Conservation (phyloP, 768 basidiomycete genomes). For the Leccinum ochraceum region DNA sequence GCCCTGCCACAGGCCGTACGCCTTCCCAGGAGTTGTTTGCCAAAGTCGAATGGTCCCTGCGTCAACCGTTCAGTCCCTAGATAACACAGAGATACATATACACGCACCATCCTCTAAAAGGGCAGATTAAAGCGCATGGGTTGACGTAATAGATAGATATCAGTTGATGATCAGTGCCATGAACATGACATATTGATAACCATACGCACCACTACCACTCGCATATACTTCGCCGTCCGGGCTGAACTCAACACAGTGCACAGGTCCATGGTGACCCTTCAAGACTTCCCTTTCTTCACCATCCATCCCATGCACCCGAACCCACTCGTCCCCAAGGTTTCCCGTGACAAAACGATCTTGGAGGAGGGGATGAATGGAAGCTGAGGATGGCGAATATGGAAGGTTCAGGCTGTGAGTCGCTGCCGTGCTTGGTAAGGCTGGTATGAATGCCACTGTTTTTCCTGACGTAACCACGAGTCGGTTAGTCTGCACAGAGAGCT, state of each 20-base stretch:
- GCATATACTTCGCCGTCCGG: conserved; percentile 98
- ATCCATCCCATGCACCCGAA: conserved; percentile 86
- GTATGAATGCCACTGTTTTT: conserved; percentile 90
- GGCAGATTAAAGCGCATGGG: conserved; percentile 7
- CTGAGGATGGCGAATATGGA: conserved; percentile 87
- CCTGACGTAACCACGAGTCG: conserved; percentile 90
- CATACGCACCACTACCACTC: conserved; percentile 85
- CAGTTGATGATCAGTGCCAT: conserved; percentile 8
- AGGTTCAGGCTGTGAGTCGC: conserved; percentile 77
- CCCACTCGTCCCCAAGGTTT: conserved; percentile 91
- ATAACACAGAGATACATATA: conserved; percentile 3
- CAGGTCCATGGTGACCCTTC: conserved; percentile 97
- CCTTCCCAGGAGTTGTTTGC: conserved; percentile 95
- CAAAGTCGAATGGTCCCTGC: conserved; percentile 92
- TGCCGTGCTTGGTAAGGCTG: conserved; percentile 60
- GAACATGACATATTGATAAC: conserved; percentile 12
- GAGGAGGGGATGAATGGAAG: conserved; percentile 88
- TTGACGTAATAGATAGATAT: conserved; percentile 5
- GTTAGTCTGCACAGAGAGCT: conserved; percentile 78
- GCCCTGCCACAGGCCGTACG: conserved; percentile 90
- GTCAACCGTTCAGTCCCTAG: conserved; percentile 9
- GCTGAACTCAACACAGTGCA: conserved; percentile 90
- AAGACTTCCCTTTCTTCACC: conserved; percentile 90
- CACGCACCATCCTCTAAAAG: conserved; percentile 70
- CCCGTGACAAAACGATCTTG: conserved; percentile 94